Conservation (phyloP, 2,329 filamentous ascomycete species). For the Sarocladium kiliense region DNA sequence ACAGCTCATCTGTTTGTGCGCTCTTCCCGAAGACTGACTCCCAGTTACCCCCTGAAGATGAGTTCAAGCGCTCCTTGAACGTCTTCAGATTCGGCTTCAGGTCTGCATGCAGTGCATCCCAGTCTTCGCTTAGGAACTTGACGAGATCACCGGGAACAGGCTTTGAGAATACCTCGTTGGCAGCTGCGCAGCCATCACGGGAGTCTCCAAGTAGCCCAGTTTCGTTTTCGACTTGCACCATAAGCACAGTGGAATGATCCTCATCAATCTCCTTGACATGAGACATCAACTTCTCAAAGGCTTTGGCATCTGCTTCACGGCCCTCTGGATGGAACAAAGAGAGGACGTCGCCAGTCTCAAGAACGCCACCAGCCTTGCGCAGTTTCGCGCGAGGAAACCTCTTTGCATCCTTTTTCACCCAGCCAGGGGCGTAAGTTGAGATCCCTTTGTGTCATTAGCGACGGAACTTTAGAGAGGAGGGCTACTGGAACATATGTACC, state of each 20-base stretch:
- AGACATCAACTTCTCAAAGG: constrained; percentile 25
- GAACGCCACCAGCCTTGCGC: constrained; percentile 24
- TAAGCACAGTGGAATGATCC: constrained; percentile 43
- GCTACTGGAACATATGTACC: too few relatives aligned
- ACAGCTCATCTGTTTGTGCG: constrained; percentile 25
- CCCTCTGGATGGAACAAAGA: constrained; percentile 23
- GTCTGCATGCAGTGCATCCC: constrained; percentile 9
- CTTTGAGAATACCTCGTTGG: constrained; percentile 34
- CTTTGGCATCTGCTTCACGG: constrained; percentile 24
- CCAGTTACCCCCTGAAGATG: constrained; percentile 18
- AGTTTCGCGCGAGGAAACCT: constrained; percentile 28
- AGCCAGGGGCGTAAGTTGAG: constrained; percentile 28
- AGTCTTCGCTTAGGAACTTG: constrained; percentile 16
- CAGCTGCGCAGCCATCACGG: constrained; percentile 36
- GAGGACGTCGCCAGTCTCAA: constrained; percentile 26
- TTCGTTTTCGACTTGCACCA: constrained; percentile 56
- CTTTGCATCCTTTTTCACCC: constrained; percentile 30
- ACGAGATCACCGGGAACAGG: constrained; percentile 24
- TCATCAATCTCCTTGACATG: constrained; percentile 37
- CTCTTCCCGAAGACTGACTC: constrained; percentile 25
- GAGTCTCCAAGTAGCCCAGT: constrained; percentile 46
- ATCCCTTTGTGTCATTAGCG: neutral
- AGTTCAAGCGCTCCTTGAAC: constrained; percentile 12
- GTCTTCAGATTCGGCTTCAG: constrained; percentile 25
- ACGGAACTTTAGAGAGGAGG: too few relatives aligned